These are phyloP conservation scores for Sporothrix brunneoviolacea DNA, from an alignment of 2,329 filamentous ascomycete genomes.

Conservation along the genomic window DNA sequence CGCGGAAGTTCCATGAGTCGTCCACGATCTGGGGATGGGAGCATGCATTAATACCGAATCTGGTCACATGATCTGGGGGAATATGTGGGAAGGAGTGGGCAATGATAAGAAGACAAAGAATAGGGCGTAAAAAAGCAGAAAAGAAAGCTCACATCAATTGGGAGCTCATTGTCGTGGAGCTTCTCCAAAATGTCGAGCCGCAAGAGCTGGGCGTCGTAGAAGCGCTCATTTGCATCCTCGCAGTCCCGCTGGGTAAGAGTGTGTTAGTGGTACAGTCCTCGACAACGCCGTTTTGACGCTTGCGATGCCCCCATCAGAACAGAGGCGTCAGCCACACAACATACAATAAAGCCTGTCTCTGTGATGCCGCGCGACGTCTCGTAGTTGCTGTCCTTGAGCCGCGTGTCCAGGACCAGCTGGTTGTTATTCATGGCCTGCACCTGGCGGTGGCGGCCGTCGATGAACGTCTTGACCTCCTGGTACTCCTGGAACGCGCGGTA, in stretches of 20 bases:
- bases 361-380: conserved; percentile 12
- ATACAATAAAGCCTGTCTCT: conserved; percentile 14
- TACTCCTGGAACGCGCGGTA: conserved; percentile 51
- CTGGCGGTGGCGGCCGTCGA: conserved; percentile 39
- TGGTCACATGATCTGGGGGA: conserved; percentile 8
- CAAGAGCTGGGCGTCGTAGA: conserved; percentile 39
- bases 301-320: too few relatives aligned
- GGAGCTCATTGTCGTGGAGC: conserved; percentile 37
- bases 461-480: conserved; percentile 40
- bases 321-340: background rate
- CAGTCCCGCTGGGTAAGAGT: conserved; percentile 16
- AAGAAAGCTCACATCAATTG: conserved; percentile 47
- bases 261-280: conserved; percentile 10
- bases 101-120: conserved; percentile 6
- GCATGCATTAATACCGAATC: conserved; percentile 21
- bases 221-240: conserved; percentile 34
- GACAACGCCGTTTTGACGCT: too few relatives aligned
- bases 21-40: conserved; percentile 16
- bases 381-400: conserved; percentile 11
- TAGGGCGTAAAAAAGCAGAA: conserved; percentile 6
- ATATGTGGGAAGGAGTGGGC: background rate
- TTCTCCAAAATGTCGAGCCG: conserved; percentile 39
- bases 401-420: conserved; percentile 20
- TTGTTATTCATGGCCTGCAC: conserved; percentile 19
- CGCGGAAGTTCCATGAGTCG: conserved; percentile 17